Evolutionary conservation across 768 basidiomycete species (phyloP).

Genomic region (Auriscalpium microsporum): DNA sequence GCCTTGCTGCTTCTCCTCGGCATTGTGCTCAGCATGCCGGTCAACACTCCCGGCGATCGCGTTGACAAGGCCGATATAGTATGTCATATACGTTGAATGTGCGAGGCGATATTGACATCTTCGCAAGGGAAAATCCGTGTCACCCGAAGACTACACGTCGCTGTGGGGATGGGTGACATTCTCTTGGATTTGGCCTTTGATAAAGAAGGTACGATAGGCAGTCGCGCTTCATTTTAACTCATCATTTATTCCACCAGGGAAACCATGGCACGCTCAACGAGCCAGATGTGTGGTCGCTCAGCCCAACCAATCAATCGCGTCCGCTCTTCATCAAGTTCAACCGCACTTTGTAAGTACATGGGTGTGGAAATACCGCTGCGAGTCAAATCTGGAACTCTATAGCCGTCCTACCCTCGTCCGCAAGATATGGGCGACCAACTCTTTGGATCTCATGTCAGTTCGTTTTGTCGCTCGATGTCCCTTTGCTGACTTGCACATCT

Average conservation of each 20-base stretch:
- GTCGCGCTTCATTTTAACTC: background rate
- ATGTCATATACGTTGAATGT: constrained; percentile 19
- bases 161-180: constrained; percentile 69
- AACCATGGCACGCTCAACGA: constrained; percentile 52
- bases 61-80: constrained; percentile 56
- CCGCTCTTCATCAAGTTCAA: constrained; percentile 49
- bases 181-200: constrained; percentile 60
- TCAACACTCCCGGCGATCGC: constrained; percentile 49
- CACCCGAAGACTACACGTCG: constrained; percentile 70
- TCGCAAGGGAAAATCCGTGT: constrained; percentile 41
- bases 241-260: constrained; percentile 21
- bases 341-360: constrained; percentile 15
- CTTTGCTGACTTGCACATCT: background rate
- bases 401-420: constrained; percentile 32
- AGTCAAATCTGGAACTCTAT: background rate
- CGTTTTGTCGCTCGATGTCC: background rate
- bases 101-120: background rate
- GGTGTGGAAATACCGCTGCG: background rate
- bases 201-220: constrained; percentile 34
- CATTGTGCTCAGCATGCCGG: constrained; percentile 53
- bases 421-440: constrained; percentile 37
- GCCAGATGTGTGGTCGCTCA: constrained; percentile 63
- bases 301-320: constrained; percentile 57
- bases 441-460: constrained; percentile 31
- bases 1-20: constrained; percentile 34